Conservation (phyloP, 495 filamentous ascomycete genomes). For the Parmelia sp. region DNA sequence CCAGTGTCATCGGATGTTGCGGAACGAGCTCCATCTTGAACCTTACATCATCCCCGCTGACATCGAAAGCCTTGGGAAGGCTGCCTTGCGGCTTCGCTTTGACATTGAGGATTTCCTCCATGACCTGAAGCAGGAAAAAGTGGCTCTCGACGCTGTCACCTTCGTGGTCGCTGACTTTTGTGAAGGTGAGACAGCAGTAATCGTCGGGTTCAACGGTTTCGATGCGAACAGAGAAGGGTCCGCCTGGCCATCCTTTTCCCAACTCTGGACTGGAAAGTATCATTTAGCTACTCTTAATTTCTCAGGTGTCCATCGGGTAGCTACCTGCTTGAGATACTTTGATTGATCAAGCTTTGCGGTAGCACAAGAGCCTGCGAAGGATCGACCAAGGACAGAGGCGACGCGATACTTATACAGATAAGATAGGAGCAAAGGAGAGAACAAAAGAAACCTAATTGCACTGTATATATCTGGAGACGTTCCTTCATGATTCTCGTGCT, state of each 20-base stretch:
- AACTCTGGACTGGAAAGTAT: neutral
- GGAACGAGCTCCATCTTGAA: neutral
- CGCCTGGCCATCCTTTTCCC: neutral
- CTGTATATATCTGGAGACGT: too few relatives aligned
- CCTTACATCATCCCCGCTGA: neutral
- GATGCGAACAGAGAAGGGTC: neutral
- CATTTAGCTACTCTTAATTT: neutral
- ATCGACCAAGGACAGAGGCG: neutral
- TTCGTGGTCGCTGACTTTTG: neutral
- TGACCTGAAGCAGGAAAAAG: neutral
- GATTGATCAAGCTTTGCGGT: neutral
- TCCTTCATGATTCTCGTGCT: neutral
- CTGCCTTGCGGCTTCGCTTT: neutral
- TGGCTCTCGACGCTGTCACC: neutral
- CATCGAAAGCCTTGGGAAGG: neutral
- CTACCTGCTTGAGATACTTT: neutral
- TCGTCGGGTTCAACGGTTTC: neutral
- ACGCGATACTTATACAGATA: neutral
- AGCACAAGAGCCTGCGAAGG: neutral
- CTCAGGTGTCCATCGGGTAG: neutral
- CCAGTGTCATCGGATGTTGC: neutral
- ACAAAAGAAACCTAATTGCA: neutral
- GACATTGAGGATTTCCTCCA: neutral
- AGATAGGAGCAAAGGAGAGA: neutral
- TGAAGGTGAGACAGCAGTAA: neutral